These are phyloP conservation scores for Lasiosphaeris hirsuta DNA, from an alignment of 495 filamentous ascomycete species.

Conservation along the genomic window DNA sequence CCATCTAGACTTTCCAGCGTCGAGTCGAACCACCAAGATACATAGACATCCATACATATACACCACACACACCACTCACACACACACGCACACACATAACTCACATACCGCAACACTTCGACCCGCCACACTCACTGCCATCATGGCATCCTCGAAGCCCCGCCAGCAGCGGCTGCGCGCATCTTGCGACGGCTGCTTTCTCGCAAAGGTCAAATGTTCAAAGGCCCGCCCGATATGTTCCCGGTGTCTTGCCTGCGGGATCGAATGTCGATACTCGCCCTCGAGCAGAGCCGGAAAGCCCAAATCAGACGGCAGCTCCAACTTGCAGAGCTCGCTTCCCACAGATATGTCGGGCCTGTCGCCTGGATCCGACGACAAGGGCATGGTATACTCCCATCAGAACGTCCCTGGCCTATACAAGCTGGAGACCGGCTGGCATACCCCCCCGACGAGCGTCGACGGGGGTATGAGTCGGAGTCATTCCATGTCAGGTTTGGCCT, in stretches of 20 bases:
- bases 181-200: slow-evolving; percentile 54
- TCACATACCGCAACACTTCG: background rate
- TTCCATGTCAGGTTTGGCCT: slow-evolving; percentile 33
- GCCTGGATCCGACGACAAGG: slow-evolving; percentile 28
- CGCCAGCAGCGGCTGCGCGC: slow-evolving; percentile 45
- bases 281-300: slow-evolving; percentile 47
- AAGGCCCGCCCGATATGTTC: slow-evolving; percentile 48
- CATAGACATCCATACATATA: too few species aligned
- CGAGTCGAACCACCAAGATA: background rate
- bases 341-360: slow-evolving; percentile 22
- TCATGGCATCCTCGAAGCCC: slow-evolving; percentile 35
- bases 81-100: background rate
- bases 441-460: slow-evolving; percentile 33
- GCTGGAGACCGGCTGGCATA: slow-evolving; percentile 35
- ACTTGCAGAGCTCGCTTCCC: slow-evolving; percentile 17
- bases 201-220: slow-evolving; percentile 55
- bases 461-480: slow-evolving; percentile 34
- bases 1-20: slow-evolving; percentile 6
- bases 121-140: background rate
- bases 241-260: slow-evolving; percentile 46
- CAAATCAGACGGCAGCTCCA: slow-evolving; percentile 36
- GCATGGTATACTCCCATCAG: slow-evolving; percentile 23
- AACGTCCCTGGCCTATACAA: slow-evolving; percentile 23
- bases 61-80: too few species aligned
- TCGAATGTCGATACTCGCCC: slow-evolving; percentile 49